phyloP scores from a whole-genome alignment of 2,329 filamentous ascomycete species.

The Botrytis fragariae region DNA sequence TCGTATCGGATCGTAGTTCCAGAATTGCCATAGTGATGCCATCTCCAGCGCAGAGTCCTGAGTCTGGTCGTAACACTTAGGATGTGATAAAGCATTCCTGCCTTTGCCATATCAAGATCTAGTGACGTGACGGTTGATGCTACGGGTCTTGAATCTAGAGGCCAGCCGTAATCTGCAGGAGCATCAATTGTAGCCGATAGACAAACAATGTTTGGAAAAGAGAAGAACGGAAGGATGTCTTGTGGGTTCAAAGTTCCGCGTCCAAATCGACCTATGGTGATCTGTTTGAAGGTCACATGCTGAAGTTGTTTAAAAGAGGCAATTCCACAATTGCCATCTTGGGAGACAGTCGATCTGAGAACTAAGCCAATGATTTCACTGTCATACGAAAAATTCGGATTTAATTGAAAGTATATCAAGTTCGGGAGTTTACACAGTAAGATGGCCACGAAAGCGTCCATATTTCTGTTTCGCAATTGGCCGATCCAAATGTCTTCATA shows the following conservation, averaged over 20 bases:
- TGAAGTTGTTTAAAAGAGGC: background rate
- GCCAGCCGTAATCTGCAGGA: background rate
- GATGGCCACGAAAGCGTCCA: background rate
- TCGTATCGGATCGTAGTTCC: background rate
- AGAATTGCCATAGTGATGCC: background rate
- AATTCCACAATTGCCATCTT: background rate
- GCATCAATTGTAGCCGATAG: background rate
- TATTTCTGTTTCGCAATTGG: background rate
- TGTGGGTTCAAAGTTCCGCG: too few species aligned
- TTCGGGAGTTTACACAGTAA: background rate
- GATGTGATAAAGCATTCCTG: background rate
- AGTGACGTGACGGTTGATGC: background rate
- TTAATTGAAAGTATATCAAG: background rate
- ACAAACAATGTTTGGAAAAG: background rate
- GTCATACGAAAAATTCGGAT: background rate
- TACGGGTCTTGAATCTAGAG: background rate
- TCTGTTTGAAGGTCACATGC: background rate
- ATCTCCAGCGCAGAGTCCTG: background rate
- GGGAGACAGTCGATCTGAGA: background rate
- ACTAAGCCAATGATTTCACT: background rate
- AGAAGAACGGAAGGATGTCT: background rate
- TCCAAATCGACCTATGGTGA: too few species aligned
- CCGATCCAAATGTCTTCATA: background rate
- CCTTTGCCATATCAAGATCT: background rate
- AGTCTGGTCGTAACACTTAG: background rate